phyloP scores from a whole-genome alignment of 2,329 filamentous ascomycete genomes.

The Colletotrichum tropicale region DNA sequence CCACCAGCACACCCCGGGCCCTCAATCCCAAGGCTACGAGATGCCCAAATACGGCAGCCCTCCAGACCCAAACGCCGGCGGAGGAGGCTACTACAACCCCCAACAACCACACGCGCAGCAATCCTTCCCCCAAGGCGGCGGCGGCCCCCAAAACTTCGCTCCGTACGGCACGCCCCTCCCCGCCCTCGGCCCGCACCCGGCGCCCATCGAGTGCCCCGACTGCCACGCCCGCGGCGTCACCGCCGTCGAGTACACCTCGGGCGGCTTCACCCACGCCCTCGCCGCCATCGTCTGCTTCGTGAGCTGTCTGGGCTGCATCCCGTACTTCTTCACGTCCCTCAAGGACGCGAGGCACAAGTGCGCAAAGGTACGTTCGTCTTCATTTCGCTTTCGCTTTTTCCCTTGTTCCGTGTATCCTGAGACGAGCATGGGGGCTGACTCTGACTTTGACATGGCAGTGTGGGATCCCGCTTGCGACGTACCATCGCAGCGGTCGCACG shows the following conservation, averaged over 20 bases:
- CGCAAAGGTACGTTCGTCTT: conserved; percentile 12
- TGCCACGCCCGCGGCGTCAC: conserved; percentile 25
- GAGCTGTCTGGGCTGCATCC: conserved; percentile 26
- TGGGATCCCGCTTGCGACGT: conserved; percentile 26
- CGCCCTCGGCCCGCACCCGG: conserved; percentile 21
- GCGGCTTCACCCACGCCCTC: conserved; percentile 25
- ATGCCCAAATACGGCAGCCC: conserved; percentile 14
- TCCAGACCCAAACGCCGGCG: background rate
- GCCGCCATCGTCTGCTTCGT: conserved; percentile 24
- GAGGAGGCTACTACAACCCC: background rate
- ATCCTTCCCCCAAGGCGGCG: background rate
- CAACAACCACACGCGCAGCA: background rate
- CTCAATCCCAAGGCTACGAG: background rate
- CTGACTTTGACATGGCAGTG: conserved; percentile 15
- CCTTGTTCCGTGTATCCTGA: background rate
- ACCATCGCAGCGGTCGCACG: conserved; percentile 27
- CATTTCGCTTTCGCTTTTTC: background rate
- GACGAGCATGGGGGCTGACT: background rate
- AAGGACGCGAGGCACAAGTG: conserved; percentile 28
- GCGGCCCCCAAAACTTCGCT: conserved; percentile 15
- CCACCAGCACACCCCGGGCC: background rate
- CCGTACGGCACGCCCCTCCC: conserved; percentile 22
- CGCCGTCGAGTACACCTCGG: conserved; percentile 21
- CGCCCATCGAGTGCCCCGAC: conserved; percentile 24
- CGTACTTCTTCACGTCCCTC: conserved; percentile 22